Conservation (phyloP, 2,329 filamentous ascomycete genomes). For the Sporothrix variecibatus region DNA sequence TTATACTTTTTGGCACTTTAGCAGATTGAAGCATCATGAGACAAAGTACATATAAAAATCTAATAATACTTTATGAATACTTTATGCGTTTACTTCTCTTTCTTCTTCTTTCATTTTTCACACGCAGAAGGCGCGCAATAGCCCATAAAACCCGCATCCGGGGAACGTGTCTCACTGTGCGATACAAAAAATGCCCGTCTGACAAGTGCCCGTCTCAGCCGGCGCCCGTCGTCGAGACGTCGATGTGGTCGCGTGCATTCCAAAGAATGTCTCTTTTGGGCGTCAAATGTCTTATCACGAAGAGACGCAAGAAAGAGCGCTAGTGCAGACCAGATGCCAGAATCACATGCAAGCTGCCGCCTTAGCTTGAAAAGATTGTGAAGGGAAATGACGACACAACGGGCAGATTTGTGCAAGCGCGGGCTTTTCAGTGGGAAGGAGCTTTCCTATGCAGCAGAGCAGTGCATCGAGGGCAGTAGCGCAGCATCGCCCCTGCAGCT, state of each 20-base stretch:
- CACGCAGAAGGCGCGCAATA: not conserved
- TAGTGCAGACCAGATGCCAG: constrained; percentile 8
- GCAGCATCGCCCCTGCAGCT: not conserved
- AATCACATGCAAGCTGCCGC: constrained; percentile 22
- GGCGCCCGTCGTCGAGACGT: not conserved
- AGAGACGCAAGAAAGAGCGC: not conserved
- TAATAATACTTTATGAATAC: not conserved
- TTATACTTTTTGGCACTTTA: not conserved
- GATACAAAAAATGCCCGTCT: not conserved
- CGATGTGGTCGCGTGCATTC: constrained; percentile 15
- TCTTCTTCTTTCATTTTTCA: not conserved
- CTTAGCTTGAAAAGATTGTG: constrained; percentile 1
- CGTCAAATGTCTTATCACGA: constrained; percentile 7
- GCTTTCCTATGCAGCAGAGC: not conserved
- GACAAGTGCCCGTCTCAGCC: constrained; percentile 12
- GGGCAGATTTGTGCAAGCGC: constrained; percentile 15
- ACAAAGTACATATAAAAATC: not conserved
- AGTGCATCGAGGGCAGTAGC: not conserved
- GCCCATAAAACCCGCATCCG: not conserved
- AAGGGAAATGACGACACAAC: constrained; percentile 23
- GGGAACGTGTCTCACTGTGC: constrained; percentile 2
- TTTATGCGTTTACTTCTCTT: not conserved
- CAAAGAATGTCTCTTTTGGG: not conserved
- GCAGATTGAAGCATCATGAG: not conserved
- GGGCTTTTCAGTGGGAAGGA: not conserved